phyloP scores from a whole-genome alignment of 129 eudicot species.

The Flaveria ramosissima region DNA sequence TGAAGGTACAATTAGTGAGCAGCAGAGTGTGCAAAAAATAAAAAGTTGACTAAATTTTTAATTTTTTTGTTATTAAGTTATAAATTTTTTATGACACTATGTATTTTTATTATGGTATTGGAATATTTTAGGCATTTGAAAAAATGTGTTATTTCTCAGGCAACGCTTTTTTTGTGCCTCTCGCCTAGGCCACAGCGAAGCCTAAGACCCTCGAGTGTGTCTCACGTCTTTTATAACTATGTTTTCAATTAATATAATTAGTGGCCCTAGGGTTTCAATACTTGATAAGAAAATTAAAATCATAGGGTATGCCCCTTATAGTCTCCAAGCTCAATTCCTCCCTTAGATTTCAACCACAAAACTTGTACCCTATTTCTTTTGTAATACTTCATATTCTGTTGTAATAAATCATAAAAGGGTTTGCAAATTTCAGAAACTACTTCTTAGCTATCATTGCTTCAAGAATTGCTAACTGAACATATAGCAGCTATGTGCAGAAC shows the following conservation, averaged over 20 bases:
- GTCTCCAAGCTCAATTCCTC: not conserved
- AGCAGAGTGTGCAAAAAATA: too few relatives aligned
- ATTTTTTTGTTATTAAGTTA: too few relatives aligned
- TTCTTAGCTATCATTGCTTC: not conserved
- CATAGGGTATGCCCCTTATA: not conserved
- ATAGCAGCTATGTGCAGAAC: not conserved
- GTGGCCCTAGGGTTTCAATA: constrained; percentile 2
- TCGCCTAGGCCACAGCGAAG: too few relatives aligned
- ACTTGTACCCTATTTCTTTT: not conserved
- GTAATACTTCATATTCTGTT: not conserved
- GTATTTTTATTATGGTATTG: too few relatives aligned
- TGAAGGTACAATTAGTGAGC: too few relatives aligned
- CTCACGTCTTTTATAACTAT: too few relatives aligned
- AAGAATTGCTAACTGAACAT: not conserved
- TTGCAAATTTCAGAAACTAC: not conserved
- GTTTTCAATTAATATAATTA: not conserved
- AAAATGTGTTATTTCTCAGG: too few relatives aligned
- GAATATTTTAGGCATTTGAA: too few relatives aligned
- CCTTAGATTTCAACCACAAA: not conserved
- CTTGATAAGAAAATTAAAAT: not conserved
- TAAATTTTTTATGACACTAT: too few relatives aligned
- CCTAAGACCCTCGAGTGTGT: too few relatives aligned
- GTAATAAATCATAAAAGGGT: not conserved
- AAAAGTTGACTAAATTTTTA: too few relatives aligned
- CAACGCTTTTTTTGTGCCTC: too few relatives aligned